Percentiles rank a stretch among this genome's conserved stretches.
Evolutionary conservation across 2,329 filamentous ascomycete species (phyloP).

Genomic region (Arthrobotrys entomopaga): DNA sequence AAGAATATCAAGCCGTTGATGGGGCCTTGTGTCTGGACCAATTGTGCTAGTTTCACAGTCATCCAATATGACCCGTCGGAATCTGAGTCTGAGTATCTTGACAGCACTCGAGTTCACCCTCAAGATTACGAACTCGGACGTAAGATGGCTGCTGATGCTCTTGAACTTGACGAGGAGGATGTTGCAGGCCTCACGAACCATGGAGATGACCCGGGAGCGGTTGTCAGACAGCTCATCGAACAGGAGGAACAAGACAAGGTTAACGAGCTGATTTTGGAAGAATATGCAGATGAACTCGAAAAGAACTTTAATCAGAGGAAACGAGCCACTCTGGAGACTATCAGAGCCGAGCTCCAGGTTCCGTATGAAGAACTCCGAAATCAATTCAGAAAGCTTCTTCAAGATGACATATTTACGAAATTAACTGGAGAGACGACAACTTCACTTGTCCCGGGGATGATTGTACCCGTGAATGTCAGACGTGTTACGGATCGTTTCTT

Average conservation of each 20-base stretch:
- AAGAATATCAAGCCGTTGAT: conserved; percentile 81
- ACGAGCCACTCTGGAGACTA: conserved; percentile 93
- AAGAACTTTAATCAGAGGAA: conserved; percentile 93
- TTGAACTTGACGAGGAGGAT: conserved; percentile 97
- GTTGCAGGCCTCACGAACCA: conserved; percentile 94
- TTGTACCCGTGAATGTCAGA: conserved; percentile 87
- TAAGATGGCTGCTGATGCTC: conserved; percentile 97
- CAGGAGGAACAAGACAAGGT: conserved; percentile 94
- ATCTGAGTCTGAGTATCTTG: conserved; percentile 85
- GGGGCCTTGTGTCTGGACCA: conserved; percentile 91
- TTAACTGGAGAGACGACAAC: conserved; percentile 91
- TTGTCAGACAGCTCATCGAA: conserved; percentile 93
- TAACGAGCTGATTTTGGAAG: conserved; percentile 93
- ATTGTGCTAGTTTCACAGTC: conserved; percentile 94
- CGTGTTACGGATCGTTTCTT: conserved; percentile 91
- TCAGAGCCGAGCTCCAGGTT: conserved; percentile 88
- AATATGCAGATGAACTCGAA: conserved; percentile 95
- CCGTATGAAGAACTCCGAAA: conserved; percentile 94
- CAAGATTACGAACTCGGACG: conserved; percentile 98
- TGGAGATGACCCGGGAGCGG: conserved; percentile 80
- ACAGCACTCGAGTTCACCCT: conserved; percentile 96
- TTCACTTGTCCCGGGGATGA: conserved; percentile 87
- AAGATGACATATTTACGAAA: conserved; percentile 92
- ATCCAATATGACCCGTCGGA: conserved; percentile 88
- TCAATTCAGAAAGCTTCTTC: conserved; percentile 75